These are phyloP conservation scores for Astrephomene gubernaculifera DNA, from an alignment of 139 green algal species.

Conservation along the genomic window DNA sequence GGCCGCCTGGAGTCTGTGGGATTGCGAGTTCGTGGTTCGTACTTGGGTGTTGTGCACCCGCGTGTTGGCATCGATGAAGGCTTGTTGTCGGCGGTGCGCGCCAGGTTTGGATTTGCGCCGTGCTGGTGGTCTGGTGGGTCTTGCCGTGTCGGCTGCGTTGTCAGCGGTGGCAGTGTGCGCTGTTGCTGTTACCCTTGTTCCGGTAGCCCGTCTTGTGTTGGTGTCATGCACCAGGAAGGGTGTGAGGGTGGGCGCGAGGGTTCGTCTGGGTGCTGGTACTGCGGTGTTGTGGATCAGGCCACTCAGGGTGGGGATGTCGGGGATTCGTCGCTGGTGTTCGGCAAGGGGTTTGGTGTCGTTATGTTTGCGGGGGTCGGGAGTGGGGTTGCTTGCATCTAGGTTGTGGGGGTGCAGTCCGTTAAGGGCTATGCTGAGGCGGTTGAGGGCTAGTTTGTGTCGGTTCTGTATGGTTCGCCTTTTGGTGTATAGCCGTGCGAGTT, in stretches of 20 bases:
- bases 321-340: not conserved
- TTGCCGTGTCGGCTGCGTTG: not conserved
- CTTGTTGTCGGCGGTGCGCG: not conserved
- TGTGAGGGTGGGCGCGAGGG: no score
- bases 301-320: not conserved
- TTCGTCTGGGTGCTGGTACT: not conserved
- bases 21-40: not conserved
- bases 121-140: no score
- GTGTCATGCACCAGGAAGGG: not conserved
- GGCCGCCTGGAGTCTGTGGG: not conserved
- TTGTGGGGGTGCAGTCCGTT: not conserved
- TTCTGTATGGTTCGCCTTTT: not conserved
- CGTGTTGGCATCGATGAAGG: not conserved
- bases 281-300: not conserved
- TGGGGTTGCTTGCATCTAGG: not conserved
- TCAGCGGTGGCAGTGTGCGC: not conserved
- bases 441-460: not conserved
- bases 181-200: not conserved
- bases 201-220: not conserved
- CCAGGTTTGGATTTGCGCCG: no score
- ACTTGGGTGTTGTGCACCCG: not conserved
- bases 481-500: not conserved
- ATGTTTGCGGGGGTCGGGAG: not conserved
- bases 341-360: not conserved
- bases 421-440: not conserved